Evolutionary conservation across 306 rosid genomes (phyloP).

Genomic region (Pterocarpus macrocarpus): DNA sequence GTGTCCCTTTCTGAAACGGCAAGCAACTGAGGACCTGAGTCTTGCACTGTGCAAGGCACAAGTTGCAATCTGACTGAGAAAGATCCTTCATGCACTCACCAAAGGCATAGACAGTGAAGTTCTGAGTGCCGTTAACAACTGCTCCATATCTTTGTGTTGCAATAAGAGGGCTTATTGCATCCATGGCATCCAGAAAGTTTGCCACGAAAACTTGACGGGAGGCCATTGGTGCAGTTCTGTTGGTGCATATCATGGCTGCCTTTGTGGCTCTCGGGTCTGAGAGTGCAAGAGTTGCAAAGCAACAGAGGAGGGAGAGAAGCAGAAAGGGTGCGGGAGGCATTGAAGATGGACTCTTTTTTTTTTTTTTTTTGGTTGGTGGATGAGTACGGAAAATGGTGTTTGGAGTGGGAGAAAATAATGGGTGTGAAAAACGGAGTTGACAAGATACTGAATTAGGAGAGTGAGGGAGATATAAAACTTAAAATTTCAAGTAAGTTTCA

Average conservation of each 20-base stretch:
- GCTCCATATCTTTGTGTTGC: conserved; percentile 46
- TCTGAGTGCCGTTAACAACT: conserved; percentile 57
- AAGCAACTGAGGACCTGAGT: conserved; percentile 63
- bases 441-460: too few relatives aligned
- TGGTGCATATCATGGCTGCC: conserved; percentile 64
- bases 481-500: too few relatives aligned
- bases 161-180: conserved; percentile 54
- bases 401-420: background rate
- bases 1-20: conserved; percentile 68
- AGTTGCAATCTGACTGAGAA: conserved; percentile 61
- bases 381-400: background rate
- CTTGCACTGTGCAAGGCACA: conserved; percentile 76
- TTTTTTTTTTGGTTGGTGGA: background rate
- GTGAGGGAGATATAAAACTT: too few relatives aligned
- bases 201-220: conserved; percentile 50
- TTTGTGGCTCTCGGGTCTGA: conserved; percentile 67
- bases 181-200: conserved; percentile 65
- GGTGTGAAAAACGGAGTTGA: too few relatives aligned
- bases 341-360: background rate
- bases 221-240: conserved; percentile 51
- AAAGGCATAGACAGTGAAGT: conserved; percentile 60
- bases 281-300: background rate
- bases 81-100: conserved; percentile 81
- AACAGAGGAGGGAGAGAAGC: conserved; percentile 26
- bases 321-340: conserved; percentile 30